Evolutionary conservation across 1,284 basidiomycete species (phyloP).

Genomic region (Fistulinella cinereoalba): DNA sequence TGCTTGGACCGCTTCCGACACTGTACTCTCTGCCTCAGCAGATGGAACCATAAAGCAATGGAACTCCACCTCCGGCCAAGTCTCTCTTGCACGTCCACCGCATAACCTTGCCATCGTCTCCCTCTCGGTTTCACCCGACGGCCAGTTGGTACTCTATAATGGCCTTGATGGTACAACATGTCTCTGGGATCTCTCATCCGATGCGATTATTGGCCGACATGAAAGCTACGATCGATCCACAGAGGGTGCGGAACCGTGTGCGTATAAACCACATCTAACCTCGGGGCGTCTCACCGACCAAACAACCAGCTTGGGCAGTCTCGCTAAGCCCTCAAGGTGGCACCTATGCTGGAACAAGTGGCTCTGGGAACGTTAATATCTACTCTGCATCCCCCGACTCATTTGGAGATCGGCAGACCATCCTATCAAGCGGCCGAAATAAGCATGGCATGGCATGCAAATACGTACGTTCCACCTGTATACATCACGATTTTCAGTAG

Average conservation of each 20-base stretch:
- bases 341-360: constrained; percentile 77
- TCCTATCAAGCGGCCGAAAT: constrained; percentile 64
- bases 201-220: constrained; percentile 55
- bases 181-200: constrained; percentile 65
- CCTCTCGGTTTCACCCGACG: constrained; percentile 64
- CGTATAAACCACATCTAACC: constrained; percentile 35
- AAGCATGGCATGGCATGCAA: constrained; percentile 81
- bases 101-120: constrained; percentile 77
- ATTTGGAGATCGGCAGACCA: constrained; percentile 59
- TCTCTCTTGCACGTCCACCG: constrained; percentile 56
- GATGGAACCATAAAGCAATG: constrained; percentile 74
- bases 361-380: constrained; percentile 68
- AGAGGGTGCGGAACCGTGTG: constrained; percentile 66
- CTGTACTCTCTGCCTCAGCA: constrained; percentile 65
- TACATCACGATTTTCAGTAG: constrained; percentile 3
- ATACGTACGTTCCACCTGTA: constrained; percentile 56
- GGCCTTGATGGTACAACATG: constrained; percentile 78
- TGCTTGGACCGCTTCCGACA: constrained; percentile 69
- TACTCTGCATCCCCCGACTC: constrained; percentile 57
- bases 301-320: constrained; percentile 67
- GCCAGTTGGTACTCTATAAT: constrained; percentile 66
- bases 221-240: constrained; percentile 67
- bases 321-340: constrained; percentile 71
- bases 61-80: constrained; percentile 62
- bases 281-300: constrained; percentile 9